Evolutionary conservation across 306 rosid species (phyloP).

Genomic region (Cercis canadensis): DNA sequence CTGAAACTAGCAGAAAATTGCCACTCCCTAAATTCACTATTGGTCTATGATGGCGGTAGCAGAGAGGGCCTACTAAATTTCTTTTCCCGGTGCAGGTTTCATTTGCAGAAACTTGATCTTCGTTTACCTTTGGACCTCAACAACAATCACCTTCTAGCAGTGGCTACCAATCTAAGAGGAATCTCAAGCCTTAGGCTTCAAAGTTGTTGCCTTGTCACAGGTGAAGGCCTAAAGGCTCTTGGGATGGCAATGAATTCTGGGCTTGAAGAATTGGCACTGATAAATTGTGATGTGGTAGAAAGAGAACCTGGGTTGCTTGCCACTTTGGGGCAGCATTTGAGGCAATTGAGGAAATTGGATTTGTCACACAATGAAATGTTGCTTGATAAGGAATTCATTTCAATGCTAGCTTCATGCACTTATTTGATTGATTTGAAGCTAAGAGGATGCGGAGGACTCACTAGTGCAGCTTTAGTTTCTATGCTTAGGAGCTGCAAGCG

Average conservation of each 20-base stretch:
- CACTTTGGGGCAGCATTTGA: constrained; percentile 77
- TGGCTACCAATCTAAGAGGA: constrained; percentile 50
- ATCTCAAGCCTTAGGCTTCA: constrained; percentile 69
- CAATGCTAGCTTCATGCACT: constrained; percentile 69
- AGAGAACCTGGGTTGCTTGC: constrained; percentile 84
- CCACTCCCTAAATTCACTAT: constrained; percentile 54
- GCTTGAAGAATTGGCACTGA: constrained; percentile 77
- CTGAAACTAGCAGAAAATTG: constrained; percentile 63
- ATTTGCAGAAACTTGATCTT: constrained; percentile 63
- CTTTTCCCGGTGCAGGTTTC: constrained; percentile 43
- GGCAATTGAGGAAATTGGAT: constrained; percentile 67
- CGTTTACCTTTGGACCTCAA: constrained; percentile 86
- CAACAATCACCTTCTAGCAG: constrained; percentile 66
- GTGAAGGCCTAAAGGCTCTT: constrained; percentile 76
- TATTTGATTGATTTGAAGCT: constrained; percentile 66
- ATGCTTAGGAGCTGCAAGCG: constrained; percentile 65
- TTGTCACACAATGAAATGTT: constrained; percentile 81
- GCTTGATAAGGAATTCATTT: constrained; percentile 73
- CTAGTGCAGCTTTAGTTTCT: constrained; percentile 45
- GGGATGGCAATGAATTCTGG: constrained; percentile 46
- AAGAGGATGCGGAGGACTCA: constrained; percentile 74
- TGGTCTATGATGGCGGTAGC: constrained; percentile 91
- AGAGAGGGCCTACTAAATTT: constrained; percentile 67
- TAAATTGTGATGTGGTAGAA: constrained; percentile 86
- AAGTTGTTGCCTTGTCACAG: constrained; percentile 81